A percentile compares a stretch with the other conserved stretches of the same genome.
Evolutionary conservation across 208 protist genomes (phyloP).

Genomic region (Acanthamoeba royreba): DNA sequence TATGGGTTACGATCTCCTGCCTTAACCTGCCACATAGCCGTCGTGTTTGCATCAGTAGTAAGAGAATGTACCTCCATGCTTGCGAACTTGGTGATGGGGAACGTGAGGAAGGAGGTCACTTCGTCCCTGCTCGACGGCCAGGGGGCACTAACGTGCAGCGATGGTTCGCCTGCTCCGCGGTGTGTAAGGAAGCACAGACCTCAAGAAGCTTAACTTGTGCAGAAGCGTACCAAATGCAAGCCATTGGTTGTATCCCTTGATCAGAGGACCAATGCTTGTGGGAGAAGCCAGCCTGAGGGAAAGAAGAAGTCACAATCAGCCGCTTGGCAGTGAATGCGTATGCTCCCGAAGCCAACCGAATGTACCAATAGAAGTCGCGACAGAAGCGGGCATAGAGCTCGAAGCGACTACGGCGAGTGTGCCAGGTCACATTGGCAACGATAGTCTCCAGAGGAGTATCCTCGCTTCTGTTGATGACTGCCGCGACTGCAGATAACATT

Average conservation of each 20-base stretch:
- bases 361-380: conserved; percentile 36
- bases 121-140: neutral
- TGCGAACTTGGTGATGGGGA: neutral
- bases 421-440: neutral
- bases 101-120: neutral
- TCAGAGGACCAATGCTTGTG: neutral
- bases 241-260: conserved; percentile 18
- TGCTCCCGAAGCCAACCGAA: too few relatives aligned
- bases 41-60: too few relatives aligned
- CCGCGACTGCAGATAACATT: too few relatives aligned
- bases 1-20: too few relatives aligned
- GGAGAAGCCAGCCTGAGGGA: neutral
- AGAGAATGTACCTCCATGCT: neutral
- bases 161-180: neutral
- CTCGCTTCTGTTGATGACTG: neutral
- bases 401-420: conserved; percentile 23
- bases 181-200: too few relatives aligned
- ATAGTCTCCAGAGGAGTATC: neutral
- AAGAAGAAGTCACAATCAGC: too few relatives aligned
- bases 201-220: too few relatives aligned
- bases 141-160: neutral
- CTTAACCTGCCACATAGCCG: too few relatives aligned
- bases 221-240: neutral
- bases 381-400: conserved; percentile 16
- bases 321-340: too few relatives aligned